Percentiles rank a stretch among this genome's conserved stretches.
These are phyloP conservation scores for Violaceomyces palustris DNA, from an alignment of 1,284 basidiomycete genomes.

Conservation along the genomic window DNA sequence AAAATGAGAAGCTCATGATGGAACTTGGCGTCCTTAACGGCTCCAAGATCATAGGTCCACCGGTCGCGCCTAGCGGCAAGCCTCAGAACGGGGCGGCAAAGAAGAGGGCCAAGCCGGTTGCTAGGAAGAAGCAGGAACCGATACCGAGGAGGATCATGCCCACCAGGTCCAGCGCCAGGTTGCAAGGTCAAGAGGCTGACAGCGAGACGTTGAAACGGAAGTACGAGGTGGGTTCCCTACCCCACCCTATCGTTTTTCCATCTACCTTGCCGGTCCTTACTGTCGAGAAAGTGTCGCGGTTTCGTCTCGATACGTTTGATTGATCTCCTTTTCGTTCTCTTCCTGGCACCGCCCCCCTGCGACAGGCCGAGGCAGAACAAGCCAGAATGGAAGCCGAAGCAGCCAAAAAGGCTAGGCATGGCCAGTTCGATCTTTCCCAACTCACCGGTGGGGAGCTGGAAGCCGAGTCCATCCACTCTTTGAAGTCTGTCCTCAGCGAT, in stretches of 20 bases:
- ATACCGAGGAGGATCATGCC: conserved; percentile 23
- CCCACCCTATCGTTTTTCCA: no score
- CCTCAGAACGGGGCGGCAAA: neutral
- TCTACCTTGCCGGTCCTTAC: no score
- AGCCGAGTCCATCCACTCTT: conserved; percentile 13
- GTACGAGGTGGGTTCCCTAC: conserved; percentile 16
- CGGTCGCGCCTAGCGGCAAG: conserved; percentile 11
- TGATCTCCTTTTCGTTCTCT: neutral
- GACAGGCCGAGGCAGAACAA: conserved; percentile 21
- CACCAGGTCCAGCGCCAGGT: conserved; percentile 24
- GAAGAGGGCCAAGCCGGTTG: conserved; percentile 6
- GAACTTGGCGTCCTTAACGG: conserved; percentile 43
- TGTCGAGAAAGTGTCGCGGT: no score
- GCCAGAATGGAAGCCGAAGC: conserved; percentile 21
- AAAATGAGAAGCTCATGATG: conserved; percentile 44
- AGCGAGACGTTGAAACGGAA: conserved; percentile 32
- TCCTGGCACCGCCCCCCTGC: neutral
- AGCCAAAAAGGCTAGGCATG: conserved; percentile 33
- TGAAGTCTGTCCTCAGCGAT: conserved; percentile 12
- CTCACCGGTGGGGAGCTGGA: conserved; percentile 27
- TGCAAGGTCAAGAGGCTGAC: conserved; percentile 36
- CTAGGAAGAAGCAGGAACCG: conserved; percentile 8
- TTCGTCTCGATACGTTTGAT: no score
- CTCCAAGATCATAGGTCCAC: conserved; percentile 18
- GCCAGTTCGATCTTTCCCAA: conserved; percentile 24